These are phyloP conservation scores for Ambrosia hybrid DNA, from an alignment of 140 eudicot genomes.

Conservation along the genomic window DNA sequence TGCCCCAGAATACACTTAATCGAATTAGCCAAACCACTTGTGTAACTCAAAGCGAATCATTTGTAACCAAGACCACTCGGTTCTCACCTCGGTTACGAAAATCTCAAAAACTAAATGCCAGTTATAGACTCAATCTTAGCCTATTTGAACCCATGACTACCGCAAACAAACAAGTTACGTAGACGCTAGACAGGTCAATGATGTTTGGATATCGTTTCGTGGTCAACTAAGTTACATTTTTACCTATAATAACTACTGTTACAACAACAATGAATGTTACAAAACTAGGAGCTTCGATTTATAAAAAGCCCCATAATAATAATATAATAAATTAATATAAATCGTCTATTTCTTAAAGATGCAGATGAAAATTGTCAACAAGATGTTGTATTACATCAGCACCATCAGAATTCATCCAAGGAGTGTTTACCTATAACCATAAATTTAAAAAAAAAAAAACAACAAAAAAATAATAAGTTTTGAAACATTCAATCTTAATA, in stretches of 20 bases:
- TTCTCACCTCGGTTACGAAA: too few species aligned
- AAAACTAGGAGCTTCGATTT: slow-evolving; percentile 17
- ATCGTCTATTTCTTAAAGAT: slow-evolving; percentile 11
- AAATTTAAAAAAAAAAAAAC: background rate
- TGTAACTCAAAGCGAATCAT: background rate
- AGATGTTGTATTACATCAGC: slow-evolving; percentile 78
- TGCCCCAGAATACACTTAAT: background rate
- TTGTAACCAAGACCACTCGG: background rate
- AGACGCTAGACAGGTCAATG: background rate
- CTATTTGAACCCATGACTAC: slow-evolving; percentile 5
- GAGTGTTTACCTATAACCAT: slow-evolving; percentile 60
- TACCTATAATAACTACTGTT: slow-evolving; percentile 11
- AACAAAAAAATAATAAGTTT: background rate
- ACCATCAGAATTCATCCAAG: slow-evolving; percentile 69
- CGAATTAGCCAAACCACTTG: background rate
- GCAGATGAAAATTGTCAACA: slow-evolving; percentile 64
- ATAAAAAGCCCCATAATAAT: slow-evolving; percentile 8
- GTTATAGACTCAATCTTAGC: background rate
- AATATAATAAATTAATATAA: background rate
- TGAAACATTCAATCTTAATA: background rate
- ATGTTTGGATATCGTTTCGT: background rate
- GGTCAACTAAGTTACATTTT: background rate
- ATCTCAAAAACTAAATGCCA: background rate
- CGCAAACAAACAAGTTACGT: slow-evolving; percentile 1
- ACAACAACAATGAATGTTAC: slow-evolving; percentile 22